These are phyloP conservation scores for Symbiodinium natans DNA, from an alignment of 73 alveolate genomes.

Conservation along the genomic window DNA sequence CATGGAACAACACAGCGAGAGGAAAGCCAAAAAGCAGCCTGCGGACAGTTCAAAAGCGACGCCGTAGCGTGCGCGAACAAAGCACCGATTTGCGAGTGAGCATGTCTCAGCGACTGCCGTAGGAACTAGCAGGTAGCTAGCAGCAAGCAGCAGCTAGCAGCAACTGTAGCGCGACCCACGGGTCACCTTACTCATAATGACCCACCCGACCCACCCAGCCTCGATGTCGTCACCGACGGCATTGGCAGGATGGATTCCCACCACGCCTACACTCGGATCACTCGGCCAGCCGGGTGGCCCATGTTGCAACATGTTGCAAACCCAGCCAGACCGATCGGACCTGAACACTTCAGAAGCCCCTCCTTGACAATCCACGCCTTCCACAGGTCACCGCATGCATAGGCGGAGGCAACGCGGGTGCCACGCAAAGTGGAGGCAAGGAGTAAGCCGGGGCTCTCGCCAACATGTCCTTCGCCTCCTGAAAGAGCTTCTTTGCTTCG, in stretches of 20 bases:
- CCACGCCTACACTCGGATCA: slow-evolving; percentile 29
- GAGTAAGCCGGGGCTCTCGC: slow-evolving; percentile 71
- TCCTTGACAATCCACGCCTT: slow-evolving; percentile 84
- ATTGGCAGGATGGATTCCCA: slow-evolving; percentile 96
- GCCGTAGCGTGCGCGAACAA: not conserved
- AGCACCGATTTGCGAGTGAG: not conserved
- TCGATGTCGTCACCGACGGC: slow-evolving; percentile 97
- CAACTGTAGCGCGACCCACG: too few relatives aligned
- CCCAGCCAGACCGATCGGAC: not conserved
- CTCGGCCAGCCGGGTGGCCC: not conserved
- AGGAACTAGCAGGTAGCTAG: not conserved
- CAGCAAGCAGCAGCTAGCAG: too few relatives aligned
- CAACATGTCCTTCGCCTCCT: slow-evolving; percentile 96
- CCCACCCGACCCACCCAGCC: not conserved
- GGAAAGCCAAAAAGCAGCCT: not conserved
- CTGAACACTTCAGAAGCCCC: slow-evolving; percentile 84
- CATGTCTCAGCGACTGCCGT: not conserved
- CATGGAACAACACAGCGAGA: not conserved
- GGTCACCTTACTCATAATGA: too few relatives aligned
- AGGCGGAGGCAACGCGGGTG: too few relatives aligned
- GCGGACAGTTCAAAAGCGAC: not conserved
- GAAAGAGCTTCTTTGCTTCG: slow-evolving; percentile 96
- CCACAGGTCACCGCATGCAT: not conserved
- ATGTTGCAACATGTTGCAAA: not conserved
- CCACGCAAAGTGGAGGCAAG: too few relatives aligned